Evolutionary conservation across 345 rosid genomes (phyloP), one percentile per base, ranked within the genome.

Genomic region (Eucalyptus cloeziana): DNA sequence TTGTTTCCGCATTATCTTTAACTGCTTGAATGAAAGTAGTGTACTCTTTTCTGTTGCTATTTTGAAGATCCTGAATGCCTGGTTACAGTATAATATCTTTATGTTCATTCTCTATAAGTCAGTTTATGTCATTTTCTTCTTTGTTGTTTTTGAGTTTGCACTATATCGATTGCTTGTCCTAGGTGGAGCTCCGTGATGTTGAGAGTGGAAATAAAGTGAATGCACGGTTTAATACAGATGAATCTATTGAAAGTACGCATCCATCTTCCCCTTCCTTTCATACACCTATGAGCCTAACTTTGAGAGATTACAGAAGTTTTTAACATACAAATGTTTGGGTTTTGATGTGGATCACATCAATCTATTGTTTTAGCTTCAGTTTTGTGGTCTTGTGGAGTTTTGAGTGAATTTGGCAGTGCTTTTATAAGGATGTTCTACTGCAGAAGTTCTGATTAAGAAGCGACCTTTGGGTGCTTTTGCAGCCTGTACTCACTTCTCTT

Each of bases 151-250:
- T 52, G n/a, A 47, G 62, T 56, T 67, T 19, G 83, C 45, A 52
- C 27, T 56, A 43, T 40, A 50, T 49, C 0, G 64, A 44, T 31
- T 33, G 87, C 71, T 45, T 85, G 87, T 54, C 31, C 83, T 87
- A 97, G 99, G 86, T 97, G 88, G 98, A 97, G 96, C 96, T 96
- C 92, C 98, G 99, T 56, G 98, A 96, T 93, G 94, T 97, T 90
- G 98, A 96, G 92, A 94, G 88, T 86, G 98, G 99, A 91, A 96
- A 91, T 91, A 97, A 96, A 92, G 92, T 94, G 88, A 97, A 93
- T 94, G 90, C 95, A 47, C 96, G 99, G 86, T 97, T 96, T 91
- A 97, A 96, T 90, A 88, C 98, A 33, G 97, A 96, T 90, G 99
- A 97, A 92, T 91, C 98, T 79, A 92, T 97, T 92, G 98, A 96